Percentiles rank a stretch among this genome's conserved stretches.
These are phyloP conservation scores for Fusarium transvaalense DNA, from an alignment of 2,329 filamentous ascomycete species.

Conservation along the genomic window DNA sequence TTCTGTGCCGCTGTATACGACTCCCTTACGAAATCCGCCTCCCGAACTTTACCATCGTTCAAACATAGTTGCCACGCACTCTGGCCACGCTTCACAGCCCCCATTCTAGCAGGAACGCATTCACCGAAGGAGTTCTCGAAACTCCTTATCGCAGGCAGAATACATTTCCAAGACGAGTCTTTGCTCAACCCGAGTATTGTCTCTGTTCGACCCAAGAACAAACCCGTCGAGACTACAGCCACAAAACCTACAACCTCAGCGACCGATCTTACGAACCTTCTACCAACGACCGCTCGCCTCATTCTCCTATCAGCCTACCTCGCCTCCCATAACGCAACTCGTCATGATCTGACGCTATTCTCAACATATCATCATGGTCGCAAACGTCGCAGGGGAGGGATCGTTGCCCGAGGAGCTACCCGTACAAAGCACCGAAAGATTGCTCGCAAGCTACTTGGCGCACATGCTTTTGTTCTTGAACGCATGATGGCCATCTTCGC, in stretches of 20 bases:
- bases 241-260: slow-evolving; percentile 37
- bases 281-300: slow-evolving; percentile 80
- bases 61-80: slow-evolving; percentile 76
- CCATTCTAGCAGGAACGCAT: slow-evolving; percentile 79
- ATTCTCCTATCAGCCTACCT: slow-evolving; percentile 83
- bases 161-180: slow-evolving; percentile 79
- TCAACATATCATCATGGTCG: slow-evolving; percentile 74
- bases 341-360: slow-evolving; percentile 81
- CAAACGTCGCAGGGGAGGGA: slow-evolving; percentile 63
- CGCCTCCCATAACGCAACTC: slow-evolving; percentile 81
- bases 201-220: slow-evolving; percentile 44
- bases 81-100: slow-evolving; percentile 87
- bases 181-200: slow-evolving; percentile 75
- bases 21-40: slow-evolving; percentile 82
- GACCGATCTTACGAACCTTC: slow-evolving; percentile 65
- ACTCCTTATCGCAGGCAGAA: slow-evolving; percentile 77
- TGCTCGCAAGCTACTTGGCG: slow-evolving; percentile 79
- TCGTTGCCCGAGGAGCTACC: slow-evolving; percentile 51
- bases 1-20: slow-evolving; percentile 91
- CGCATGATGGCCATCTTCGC: slow-evolving; percentile 82
- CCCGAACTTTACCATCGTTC: slow-evolving; percentile 82
- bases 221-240: slow-evolving; percentile 1
- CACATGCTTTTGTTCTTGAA: slow-evolving; percentile 82
- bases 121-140: slow-evolving; percentile 85
- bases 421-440: slow-evolving; percentile 75